These are phyloP conservation scores for Albophoma yamanashiensis DNA, from an alignment of 2,329 filamentous ascomycete species.

Conservation along the genomic window DNA sequence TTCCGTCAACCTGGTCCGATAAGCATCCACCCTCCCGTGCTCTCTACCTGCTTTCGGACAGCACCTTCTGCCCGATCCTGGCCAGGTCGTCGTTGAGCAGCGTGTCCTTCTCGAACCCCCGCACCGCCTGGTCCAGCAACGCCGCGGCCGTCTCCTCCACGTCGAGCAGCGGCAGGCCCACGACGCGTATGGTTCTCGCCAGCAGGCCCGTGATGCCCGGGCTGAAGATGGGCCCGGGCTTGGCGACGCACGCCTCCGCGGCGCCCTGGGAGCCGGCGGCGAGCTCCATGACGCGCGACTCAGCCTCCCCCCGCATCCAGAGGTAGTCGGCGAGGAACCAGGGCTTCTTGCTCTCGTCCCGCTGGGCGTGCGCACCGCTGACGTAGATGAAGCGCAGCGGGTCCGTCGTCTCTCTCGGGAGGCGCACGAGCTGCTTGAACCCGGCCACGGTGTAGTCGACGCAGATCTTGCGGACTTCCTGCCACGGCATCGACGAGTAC, in stretches of 20 bases:
- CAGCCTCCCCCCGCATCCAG: constrained; percentile 36
- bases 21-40: background rate
- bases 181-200: background rate
- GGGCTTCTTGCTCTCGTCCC: constrained; percentile 33
- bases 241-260: constrained; percentile 28
- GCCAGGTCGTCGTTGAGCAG: constrained; percentile 30
- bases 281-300: constrained; percentile 29
- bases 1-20: background rate
- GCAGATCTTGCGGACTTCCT: constrained; percentile 28
- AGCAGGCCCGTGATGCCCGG: background rate
- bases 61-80: constrained; percentile 18
- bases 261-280: constrained; percentile 24
- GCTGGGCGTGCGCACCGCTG: constrained; percentile 31
- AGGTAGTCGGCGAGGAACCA: constrained; percentile 26
- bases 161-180: constrained; percentile 20
- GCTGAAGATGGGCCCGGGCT: constrained; percentile 28
- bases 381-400: constrained; percentile 38
- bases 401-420: constrained; percentile 8
- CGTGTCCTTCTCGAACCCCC: constrained; percentile 35
- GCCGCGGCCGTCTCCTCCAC: constrained; percentile 27
- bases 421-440: constrained; percentile 22
- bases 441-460: constrained; percentile 19
- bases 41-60: background rate
- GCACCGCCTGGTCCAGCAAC: constrained; percentile 30
- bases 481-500: constrained; percentile 15